A percentile compares a stretch with the other conserved stretches of the same genome.
Conservation (phyloP, 495 filamentous ascomycete species). For the Annulohypoxylon moriforme region DNA sequence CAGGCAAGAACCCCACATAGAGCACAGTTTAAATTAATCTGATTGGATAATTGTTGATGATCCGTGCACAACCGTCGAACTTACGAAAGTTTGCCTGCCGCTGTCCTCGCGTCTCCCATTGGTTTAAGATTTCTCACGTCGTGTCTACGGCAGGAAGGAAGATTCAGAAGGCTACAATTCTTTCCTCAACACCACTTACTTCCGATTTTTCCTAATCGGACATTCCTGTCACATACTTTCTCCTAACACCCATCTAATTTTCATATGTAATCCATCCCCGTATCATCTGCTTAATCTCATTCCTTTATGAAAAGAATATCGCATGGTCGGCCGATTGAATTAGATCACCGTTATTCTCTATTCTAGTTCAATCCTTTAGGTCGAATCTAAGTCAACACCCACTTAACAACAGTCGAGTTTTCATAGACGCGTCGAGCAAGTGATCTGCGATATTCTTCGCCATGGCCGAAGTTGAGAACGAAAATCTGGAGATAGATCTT, state of each 20-base stretch:
- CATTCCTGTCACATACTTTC: slow-evolving; percentile 8
- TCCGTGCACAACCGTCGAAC: not conserved
- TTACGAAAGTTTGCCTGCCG: slow-evolving; percentile 29
- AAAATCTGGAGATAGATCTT: slow-evolving; percentile 85
- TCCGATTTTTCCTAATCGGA: slow-evolving; percentile 3
- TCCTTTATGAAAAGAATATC: not conserved
- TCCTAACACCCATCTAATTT: not conserved
- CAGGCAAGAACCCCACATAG: not conserved
- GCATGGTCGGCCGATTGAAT: slow-evolving; percentile 18
- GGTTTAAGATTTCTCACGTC: slow-evolving; percentile 33
- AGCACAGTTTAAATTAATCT: not conserved
- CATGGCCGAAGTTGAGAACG: slow-evolving; percentile 90
- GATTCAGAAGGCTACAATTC: slow-evolving; percentile 38
- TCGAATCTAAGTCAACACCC: slow-evolving; percentile 35
- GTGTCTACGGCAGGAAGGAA: slow-evolving; percentile 19
- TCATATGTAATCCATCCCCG: not conserved
- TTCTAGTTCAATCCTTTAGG: slow-evolving; percentile 4
- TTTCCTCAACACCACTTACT: slow-evolving; percentile 17
- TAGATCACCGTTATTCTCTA: not conserved
- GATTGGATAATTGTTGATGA: not conserved
- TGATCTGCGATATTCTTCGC: slow-evolving; percentile 26
- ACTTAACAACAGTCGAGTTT: slow-evolving; percentile 14
- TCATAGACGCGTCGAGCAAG: slow-evolving; percentile 15
- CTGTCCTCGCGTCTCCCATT: slow-evolving; percentile 39
- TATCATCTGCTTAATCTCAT: not conserved